Conservation (phyloP, 805 yeast genomes). For the Myxozyma melibiosi region DNA sequence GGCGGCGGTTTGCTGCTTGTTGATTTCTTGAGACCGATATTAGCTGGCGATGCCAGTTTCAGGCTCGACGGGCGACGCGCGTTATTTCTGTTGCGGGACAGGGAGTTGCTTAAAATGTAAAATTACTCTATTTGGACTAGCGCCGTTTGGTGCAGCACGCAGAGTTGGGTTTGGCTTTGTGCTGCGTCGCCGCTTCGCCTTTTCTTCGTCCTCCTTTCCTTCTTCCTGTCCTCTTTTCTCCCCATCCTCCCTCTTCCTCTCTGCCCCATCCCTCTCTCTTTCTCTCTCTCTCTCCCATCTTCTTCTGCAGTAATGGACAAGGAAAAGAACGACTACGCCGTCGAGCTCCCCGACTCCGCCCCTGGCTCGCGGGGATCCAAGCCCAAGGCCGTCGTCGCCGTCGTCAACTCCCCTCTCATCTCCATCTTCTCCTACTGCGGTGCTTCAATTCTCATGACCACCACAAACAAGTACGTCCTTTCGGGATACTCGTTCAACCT, state of each 20-base stretch:
- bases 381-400: slow-evolving; percentile 13
- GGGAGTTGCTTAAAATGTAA: not conserved
- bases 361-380: slow-evolving; percentile 10
- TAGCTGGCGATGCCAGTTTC: too few relatives aligned
- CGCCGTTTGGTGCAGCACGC: slow-evolving; percentile 2
- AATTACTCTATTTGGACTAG: not conserved
- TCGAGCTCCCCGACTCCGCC: slow-evolving; percentile 26
- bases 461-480: slow-evolving; percentile 93
- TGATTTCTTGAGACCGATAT: too few relatives aligned
- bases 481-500: slow-evolving; percentile 75
- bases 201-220: not conserved
- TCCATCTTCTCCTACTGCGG: slow-evolving; percentile 62
- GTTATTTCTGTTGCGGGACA: not conserved
- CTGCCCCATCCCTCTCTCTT: not conserved
- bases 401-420: slow-evolving; percentile 28
- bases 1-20: too few relatives aligned
- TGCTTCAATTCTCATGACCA: slow-evolving; percentile 95
- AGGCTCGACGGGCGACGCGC: not conserved
- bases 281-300: not conserved
- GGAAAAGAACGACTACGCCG: slow-evolving; percentile 29
- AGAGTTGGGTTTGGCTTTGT: not conserved
- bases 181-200: not conserved
- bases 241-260: not conserved
- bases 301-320: slow-evolving; percentile 23
- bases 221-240: not conserved